Base-by-base conservation (phyloP, 441 rosid genomes). In the Rhodomyrtus psidioides region DNA sequence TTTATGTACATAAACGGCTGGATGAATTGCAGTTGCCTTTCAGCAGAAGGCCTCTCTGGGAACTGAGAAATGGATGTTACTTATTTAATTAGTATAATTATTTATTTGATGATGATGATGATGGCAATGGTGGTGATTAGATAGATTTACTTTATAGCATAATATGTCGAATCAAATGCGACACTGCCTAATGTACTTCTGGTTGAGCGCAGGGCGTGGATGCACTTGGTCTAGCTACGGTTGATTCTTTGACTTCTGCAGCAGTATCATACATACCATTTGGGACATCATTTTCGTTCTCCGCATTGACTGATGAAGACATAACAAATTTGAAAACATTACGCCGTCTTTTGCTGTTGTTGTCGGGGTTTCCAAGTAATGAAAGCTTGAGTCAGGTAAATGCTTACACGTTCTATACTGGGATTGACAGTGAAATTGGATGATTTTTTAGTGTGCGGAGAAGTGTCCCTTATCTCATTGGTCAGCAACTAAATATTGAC, bases 151-250 rank as follows among this genome's bases (percentile, higher is more conserved):
- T 70, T 70, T n/a, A 42, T 70, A 34, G 46, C 76, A 34, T 39
- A 21, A 21, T 21, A 70, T 70, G 39, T 15, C 10, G n/a, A 70
- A 70, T 70, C 26, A 34, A 57, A 70, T 39, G 79, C 26, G 49
- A 39, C 79, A 19, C 49, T 70, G 49, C 49, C 49, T 70, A 70
- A 70, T 39, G 23, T 70, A 34, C 79, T 17, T 19, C 49, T 34
- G 57, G 56, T 30, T 44, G 30, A 76, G 59, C 84, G 62, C 92
- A 97, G 99, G 99, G 99, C 79, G 84, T 97, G 91, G 99, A 97
- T 91, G 98, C 99, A 85, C 93, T 93, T 85, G 98, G 98, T 85
- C 88, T 96, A 87, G 98, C 98, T 82, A 92, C 97, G 54, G 83
- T 96, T 83, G 93, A 95, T 87, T 94, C 94, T 58, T 86, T 96